Conservation (phyloP, 805 yeast genomes). For the Myxozyma melibiosi region DNA sequence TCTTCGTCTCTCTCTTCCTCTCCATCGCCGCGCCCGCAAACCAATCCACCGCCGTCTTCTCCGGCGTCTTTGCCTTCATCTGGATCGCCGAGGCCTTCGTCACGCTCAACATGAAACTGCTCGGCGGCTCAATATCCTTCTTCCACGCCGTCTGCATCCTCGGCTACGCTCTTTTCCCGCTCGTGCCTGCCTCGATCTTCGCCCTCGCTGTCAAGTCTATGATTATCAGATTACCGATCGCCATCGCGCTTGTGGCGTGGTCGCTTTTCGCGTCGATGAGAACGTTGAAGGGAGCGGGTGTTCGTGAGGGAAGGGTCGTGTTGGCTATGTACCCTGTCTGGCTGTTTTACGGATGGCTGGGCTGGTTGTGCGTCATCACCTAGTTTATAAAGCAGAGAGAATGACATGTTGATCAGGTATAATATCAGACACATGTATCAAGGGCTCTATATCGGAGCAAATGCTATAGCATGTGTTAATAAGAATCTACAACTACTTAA, state of each 20-base stretch:
- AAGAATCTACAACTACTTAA: too few species aligned
- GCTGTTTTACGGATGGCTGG: conserved; percentile 60
- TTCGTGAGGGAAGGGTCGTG: conserved; percentile 60
- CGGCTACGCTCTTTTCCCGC: conserved; percentile 71
- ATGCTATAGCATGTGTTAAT: too few species aligned
- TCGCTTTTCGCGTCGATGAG: conserved; percentile 63
- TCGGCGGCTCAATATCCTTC: conserved; percentile 63
- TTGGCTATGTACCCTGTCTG: conserved; percentile 69
- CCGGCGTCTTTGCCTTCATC: conserved; percentile 62
- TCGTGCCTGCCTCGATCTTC: conserved; percentile 55
- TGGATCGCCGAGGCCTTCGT: conserved; percentile 65
- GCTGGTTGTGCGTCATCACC: conserved; percentile 68
- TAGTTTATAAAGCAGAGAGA: conserved; percentile 28
- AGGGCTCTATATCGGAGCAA: too few species aligned
- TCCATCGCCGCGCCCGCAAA: conserved; percentile 47
- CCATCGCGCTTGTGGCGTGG: conserved; percentile 57
- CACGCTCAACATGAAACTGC: conserved; percentile 65
- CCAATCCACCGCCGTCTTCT: conserved; percentile 58
- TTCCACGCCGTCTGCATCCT: conserved; percentile 69
- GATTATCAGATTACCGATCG: conserved; percentile 53
- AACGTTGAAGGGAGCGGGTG: conserved; percentile 64
- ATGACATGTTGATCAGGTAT: neutral
- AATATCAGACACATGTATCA: too few species aligned
- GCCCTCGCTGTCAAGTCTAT: conserved; percentile 53
- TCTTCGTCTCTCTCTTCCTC: conserved; percentile 56